Conservation (phyloP, 129 eudicot genomes). For the Tagetes patula region DNA sequence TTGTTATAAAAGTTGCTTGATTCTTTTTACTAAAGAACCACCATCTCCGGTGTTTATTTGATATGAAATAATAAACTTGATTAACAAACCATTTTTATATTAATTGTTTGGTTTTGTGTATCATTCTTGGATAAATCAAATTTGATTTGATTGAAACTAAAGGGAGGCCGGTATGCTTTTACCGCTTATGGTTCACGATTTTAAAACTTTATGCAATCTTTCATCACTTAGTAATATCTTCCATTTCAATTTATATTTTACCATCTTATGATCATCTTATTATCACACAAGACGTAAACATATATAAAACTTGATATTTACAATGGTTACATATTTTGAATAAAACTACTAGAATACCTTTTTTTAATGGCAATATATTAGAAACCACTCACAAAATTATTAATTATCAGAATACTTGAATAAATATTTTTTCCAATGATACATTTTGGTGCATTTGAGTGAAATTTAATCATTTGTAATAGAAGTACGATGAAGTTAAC, state of each 20-base stretch:
- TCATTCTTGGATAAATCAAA: background rate
- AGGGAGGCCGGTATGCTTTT: background rate
- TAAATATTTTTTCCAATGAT: no score
- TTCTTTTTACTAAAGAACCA: slow-evolving; percentile 27
- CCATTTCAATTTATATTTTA: background rate
- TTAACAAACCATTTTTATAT: background rate
- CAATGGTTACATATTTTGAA: no score
- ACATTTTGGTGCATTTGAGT: no score
- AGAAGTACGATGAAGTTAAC: no score
- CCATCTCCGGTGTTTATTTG: slow-evolving; percentile 22
- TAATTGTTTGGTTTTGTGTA: background rate
- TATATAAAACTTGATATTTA: no score
- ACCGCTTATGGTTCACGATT: background rate
- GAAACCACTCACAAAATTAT: no score
- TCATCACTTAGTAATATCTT: no score
- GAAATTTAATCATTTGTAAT: no score
- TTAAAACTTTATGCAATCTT: background rate
- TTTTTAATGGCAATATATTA: no score
- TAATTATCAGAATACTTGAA: no score
- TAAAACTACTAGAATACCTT: background rate
- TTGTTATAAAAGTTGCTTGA: slow-evolving; percentile 18
- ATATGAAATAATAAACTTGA: background rate
- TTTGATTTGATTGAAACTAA: background rate
- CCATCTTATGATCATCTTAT: no score
- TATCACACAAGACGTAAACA: no score